Evolutionary conservation across 768 basidiomycete species (phyloP).

Genomic region (Cubamyces sp.): DNA sequence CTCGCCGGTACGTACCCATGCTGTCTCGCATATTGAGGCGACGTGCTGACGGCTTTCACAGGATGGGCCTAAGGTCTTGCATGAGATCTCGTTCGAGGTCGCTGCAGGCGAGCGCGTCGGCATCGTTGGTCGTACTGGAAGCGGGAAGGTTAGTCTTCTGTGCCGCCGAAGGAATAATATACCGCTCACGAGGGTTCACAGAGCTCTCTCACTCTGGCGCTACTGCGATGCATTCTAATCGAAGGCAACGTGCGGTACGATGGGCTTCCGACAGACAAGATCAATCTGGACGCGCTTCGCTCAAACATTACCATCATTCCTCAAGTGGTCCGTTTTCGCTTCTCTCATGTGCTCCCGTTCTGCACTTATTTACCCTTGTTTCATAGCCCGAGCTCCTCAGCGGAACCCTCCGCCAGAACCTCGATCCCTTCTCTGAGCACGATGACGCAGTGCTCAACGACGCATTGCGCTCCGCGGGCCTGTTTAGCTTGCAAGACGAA

Average conservation of each 20-base stretch:
- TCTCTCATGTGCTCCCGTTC: constrained; percentile 9
- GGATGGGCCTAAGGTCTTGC: constrained; percentile 59
- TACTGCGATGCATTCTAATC: constrained; percentile 53
- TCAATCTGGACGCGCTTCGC: constrained; percentile 53
- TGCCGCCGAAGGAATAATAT: neutral
- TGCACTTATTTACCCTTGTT: neutral
- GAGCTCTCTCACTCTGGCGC: constrained; percentile 57
- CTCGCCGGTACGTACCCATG: constrained; percentile 19
- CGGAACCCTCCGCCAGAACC: constrained; percentile 50
- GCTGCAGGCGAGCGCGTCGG: constrained; percentile 62
- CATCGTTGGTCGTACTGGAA: constrained; percentile 29
- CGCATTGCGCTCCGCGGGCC: constrained; percentile 45
- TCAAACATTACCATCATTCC: constrained; percentile 51
- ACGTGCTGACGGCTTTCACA: neutral
- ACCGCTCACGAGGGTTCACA: constrained; percentile 16
- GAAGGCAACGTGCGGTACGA: constrained; percentile 53
- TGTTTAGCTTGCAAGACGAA: constrained; percentile 34
- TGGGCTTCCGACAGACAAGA: constrained; percentile 41
- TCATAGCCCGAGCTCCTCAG: constrained; percentile 44
- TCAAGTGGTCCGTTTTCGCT: constrained; percentile 38
- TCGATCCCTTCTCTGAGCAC: constrained; percentile 54
- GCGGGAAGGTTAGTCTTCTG: constrained; percentile 3
- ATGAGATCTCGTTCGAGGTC: constrained; percentile 56
- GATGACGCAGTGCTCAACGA: constrained; percentile 48
- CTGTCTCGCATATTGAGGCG: neutral